phyloP scores from a whole-genome alignment of 768 basidiomycete genomes.

The Macrolepiota dolichaula region DNA sequence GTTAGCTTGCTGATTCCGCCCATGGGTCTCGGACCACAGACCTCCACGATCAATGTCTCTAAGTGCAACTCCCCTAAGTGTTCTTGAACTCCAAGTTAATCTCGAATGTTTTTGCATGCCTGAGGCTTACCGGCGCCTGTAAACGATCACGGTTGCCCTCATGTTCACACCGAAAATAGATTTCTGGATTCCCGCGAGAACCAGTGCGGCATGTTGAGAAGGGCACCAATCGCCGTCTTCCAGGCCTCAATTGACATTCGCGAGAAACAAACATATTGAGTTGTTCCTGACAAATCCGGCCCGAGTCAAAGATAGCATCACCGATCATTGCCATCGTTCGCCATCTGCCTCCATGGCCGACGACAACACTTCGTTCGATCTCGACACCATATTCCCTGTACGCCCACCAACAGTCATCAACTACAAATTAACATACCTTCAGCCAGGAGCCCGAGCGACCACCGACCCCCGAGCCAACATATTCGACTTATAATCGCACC shows the following conservation, averaged over 20 bases:
- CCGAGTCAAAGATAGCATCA: not conserved
- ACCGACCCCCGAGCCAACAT: constrained; percentile 61
- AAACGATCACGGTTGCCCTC: no score
- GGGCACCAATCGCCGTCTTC: no score
- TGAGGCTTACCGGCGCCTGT: no score
- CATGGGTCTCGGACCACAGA: not conserved
- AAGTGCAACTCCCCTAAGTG: no score
- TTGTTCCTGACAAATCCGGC: not conserved
- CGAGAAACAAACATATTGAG: not conserved
- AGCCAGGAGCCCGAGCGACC: constrained; percentile 63
- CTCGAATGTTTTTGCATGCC: no score
- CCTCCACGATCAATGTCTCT: no score
- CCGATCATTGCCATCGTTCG: not conserved
- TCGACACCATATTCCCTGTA: constrained; percentile 52
- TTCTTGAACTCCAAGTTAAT: no score
- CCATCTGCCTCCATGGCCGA: constrained; percentile 13
- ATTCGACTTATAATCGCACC: constrained; percentile 45
- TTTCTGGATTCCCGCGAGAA: no score
- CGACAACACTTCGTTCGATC: constrained; percentile 30
- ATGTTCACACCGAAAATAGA: no score
- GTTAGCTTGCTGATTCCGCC: not conserved
- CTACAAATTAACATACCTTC: constrained; percentile 5
- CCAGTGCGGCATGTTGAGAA: no score
- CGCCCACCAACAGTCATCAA: constrained; percentile 1
- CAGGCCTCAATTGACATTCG: not conserved